phyloP scores from a whole-genome alignment of 805 yeast species.

The Hanseniaspora taiwanica region DNA sequence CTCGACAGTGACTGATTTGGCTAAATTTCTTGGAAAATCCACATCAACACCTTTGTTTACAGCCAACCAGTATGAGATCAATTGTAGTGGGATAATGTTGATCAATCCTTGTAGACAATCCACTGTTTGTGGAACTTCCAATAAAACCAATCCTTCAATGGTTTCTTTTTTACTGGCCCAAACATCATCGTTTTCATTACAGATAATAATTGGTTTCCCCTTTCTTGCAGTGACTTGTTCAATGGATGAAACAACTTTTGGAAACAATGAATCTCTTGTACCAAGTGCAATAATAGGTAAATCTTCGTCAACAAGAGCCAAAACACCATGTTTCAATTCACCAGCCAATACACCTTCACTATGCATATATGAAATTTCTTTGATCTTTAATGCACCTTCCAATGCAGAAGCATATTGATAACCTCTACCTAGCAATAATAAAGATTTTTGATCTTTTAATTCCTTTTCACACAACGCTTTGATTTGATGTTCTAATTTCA shows the following conservation, averaged over 20 bases:
- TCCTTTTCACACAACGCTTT: conserved; percentile 59
- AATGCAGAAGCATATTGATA: conserved; percentile 94
- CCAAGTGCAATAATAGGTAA: conserved; percentile 94
- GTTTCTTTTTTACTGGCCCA: conserved; percentile 30
- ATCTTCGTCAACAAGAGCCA: conserved; percentile 88
- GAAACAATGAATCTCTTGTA: conserved; percentile 90
- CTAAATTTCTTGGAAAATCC: conserved; percentile 97
- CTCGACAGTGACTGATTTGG: conserved; percentile 96
- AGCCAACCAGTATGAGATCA: conserved; percentile 95
- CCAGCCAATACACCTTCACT: conserved; percentile 99
- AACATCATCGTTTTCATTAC: conserved; percentile 68
- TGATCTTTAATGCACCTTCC: conserved; percentile 96
- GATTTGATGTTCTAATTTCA: conserved; percentile 60
- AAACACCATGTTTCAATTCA: conserved; percentile 95
- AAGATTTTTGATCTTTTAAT: conserved; percentile 71
- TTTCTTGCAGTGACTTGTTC: conserved; percentile 96
- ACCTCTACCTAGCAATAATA: conserved; percentile 91
- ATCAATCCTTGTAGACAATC: conserved; percentile 96
- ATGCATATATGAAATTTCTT: conserved; percentile 97
- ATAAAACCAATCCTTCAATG: conserved; percentile 43
- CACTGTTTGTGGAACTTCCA: conserved; percentile 89
- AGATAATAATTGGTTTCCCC: conserved; percentile 89
- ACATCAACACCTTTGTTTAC: conserved; percentile 91
- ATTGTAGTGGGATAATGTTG: conserved; percentile 87
- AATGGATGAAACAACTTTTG: conserved; percentile 89